Conservation (phyloP, 371 early-diverging fungal genomes). For the Haplosporangium sp. region DNA sequence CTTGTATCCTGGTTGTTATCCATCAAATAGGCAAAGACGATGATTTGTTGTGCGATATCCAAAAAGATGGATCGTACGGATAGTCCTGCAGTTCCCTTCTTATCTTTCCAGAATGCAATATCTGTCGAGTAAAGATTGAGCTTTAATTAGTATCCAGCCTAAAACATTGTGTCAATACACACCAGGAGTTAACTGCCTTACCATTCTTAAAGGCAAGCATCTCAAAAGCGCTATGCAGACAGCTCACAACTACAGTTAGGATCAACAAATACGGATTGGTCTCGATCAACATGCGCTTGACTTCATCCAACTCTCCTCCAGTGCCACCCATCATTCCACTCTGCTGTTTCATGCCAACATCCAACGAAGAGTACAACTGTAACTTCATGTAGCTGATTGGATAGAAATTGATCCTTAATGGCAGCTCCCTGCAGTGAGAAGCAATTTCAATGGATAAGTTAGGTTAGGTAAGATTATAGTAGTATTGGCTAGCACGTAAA, state of each 20-base stretch:
- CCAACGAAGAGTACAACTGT: constrained; percentile 75
- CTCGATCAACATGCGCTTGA: constrained; percentile 87
- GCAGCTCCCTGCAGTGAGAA: constrained; percentile 62
- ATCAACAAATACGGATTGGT: constrained; percentile 89
- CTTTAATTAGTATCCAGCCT: background rate
- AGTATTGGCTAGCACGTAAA: background rate
- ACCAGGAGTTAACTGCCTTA: constrained; percentile 23
- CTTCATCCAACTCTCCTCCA: constrained; percentile 66
- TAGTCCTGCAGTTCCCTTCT: constrained; percentile 86
- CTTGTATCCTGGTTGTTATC: constrained; percentile 90
- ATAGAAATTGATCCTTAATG: constrained; percentile 74
- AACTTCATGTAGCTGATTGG: constrained; percentile 84
- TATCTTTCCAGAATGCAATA: constrained; percentile 91
- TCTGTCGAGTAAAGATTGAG: constrained; percentile 59
- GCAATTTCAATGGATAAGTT: background rate
- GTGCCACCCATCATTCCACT: constrained; percentile 73
- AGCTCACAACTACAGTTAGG: constrained; percentile 82
- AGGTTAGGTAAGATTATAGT: background rate
- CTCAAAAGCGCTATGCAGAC: constrained; percentile 91
- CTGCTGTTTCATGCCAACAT: constrained; percentile 75
- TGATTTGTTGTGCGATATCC: constrained; percentile 87
- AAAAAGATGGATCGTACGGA: constrained; percentile 86
- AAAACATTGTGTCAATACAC: background rate
- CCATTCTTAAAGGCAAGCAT: constrained; percentile 96
- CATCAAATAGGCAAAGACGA: constrained; percentile 90